Percentiles rank a stretch among this genome's conserved stretches.
Conservation (phyloP, 2,329 filamentous ascomycete species). For the Zymoseptoria ardabiliae region DNA sequence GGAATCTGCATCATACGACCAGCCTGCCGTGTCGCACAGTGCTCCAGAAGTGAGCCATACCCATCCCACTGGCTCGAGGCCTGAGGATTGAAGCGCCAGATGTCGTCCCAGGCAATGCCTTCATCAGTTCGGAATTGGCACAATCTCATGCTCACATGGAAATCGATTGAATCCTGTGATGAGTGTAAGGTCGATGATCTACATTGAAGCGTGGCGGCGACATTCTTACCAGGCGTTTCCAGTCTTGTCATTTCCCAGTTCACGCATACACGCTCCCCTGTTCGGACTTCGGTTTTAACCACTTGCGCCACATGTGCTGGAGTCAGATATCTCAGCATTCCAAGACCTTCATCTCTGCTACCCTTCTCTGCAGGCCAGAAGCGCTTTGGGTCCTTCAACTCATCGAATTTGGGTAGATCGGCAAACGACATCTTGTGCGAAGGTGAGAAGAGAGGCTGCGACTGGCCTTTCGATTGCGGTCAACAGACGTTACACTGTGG, state of each 20-base stretch:
- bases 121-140: conserved; percentile 8
- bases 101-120: conserved; percentile 9
- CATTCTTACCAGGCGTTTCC: conserved; percentile 3
- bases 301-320: conserved; percentile 4
- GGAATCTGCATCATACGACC: background rate
- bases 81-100: conserved; percentile 10
- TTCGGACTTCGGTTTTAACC: conserved; percentile 4
- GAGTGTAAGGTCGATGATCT: too few relatives aligned
- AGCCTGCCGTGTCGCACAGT: background rate
- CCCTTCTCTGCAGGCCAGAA: too few relatives aligned
- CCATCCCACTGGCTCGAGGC: conserved; percentile 9
- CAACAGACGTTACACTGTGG: too few relatives aligned
- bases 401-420: too few relatives aligned
- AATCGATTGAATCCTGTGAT: conserved; percentile 2
- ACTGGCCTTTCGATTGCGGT: too few relatives aligned
- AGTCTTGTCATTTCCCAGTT: conserved; percentile 6
- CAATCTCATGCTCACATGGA: conserved; percentile 7
- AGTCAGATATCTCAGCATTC: too few relatives aligned
- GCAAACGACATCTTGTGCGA: too few relatives aligned
- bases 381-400: too few relatives aligned
- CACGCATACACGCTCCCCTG: conserved; percentile 5
- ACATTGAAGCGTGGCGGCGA: too few relatives aligned
- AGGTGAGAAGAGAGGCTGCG: too few relatives aligned
- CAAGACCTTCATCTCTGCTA: too few relatives aligned
- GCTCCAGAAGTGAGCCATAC: too few relatives aligned